Evolutionary conservation across 352 stramenopile species (phyloP), one percentile per base, ranked within the genome.

Genomic region (Pythium dissotocum): DNA sequence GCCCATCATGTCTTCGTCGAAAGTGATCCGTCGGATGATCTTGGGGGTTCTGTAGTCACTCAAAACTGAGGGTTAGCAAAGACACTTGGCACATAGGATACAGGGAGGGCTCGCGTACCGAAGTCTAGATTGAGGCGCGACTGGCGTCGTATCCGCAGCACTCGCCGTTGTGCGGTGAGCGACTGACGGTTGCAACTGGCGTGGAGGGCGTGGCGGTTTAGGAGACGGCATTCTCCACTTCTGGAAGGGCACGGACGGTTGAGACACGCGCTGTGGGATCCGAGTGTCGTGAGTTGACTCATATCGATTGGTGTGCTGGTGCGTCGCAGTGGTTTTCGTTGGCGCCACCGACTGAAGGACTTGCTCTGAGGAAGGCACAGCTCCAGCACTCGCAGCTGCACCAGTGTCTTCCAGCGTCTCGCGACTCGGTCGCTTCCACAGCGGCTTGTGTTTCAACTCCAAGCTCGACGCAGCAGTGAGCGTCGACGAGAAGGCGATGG

Each of bases 1-100:
- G 2, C 64, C 49, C 75, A 81, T 81, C 75, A 78, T 78, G 60
- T 78, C 75, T 59, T 82, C 75, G 32, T 82, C 72, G 36, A 82
- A 82, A 24, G 72, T 72, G 53, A 82, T 82, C 18, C 73, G 73
- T 10, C 75, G 75, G 42, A 74, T 69, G 53, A 82, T 79, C 44
- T 69, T 69, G 1, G 72, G 72, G 1, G 75, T 82, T 32, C 75
- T 78, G 33, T 21, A 62, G 21, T 24, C 21, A 24, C 21, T 24
- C 52, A 60, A 12, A 16, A 49, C 30, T 24, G 21, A 24, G 14
- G 53, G 21, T 59, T 26, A 40, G 52, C 12, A 6, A 42, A 4
- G 13, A 10, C 2, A 38, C n/a, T 28, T 16, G 38, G 6, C 10
- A 60, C 35, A 53, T 28, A 56, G 21, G 12, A 7, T 18, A 67